Conservation (phyloP, 306 rosid genomes). For the Inga laurina region DNA sequence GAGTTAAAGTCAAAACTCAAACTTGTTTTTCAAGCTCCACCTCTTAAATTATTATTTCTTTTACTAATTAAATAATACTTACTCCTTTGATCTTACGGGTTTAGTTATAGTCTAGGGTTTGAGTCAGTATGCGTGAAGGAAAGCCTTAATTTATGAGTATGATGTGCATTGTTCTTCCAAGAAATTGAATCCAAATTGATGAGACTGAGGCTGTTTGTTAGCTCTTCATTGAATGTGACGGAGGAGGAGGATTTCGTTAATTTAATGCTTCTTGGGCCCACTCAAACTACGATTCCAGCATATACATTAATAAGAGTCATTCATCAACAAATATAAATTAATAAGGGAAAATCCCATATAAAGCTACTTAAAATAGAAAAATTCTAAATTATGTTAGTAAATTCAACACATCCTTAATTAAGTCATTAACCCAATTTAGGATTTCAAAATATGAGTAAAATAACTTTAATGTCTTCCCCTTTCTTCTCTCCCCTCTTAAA, state of each 20-base stretch:
- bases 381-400: too few relatives aligned
- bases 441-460: too few relatives aligned
- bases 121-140: not conserved
- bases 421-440: too few relatives aligned
- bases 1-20: not conserved
- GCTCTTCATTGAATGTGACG: not conserved
- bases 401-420: too few relatives aligned
- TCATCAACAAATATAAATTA: not conserved
- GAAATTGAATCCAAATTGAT: not conserved
- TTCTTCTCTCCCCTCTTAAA: too few relatives aligned
- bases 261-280: not conserved
- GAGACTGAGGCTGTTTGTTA: not conserved
- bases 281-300: not conserved
- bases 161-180: not conserved
- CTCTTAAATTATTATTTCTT: not conserved
- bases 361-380: too few relatives aligned
- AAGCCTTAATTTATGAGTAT: not conserved
- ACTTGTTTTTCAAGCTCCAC: not conserved
- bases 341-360: too few relatives aligned
- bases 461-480: too few relatives aligned
- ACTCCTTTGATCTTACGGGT: not conserved
- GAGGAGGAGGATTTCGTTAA: not conserved
- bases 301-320: not conserved
- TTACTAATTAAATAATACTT: not conserved
- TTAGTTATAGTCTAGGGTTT: not conserved